These are phyloP conservation scores for Acacia melanoxylon DNA, from an alignment of 306 rosid genomes.

Conservation along the genomic window DNA sequence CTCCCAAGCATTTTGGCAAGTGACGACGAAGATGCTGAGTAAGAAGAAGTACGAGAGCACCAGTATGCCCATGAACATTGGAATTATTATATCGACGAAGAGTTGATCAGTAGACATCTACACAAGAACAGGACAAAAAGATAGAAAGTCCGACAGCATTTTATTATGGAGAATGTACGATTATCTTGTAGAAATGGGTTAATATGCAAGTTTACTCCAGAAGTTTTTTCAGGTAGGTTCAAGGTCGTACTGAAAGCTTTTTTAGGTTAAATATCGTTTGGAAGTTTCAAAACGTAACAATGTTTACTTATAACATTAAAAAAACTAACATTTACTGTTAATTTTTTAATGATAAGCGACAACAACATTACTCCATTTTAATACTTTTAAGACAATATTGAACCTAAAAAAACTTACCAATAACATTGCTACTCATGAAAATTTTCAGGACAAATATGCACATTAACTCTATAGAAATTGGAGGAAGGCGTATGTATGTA, in stretches of 20 bases:
- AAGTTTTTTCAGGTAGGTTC: no score
- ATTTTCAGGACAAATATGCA: no score
- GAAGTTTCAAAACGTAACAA: no score
- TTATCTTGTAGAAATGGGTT: not conserved
- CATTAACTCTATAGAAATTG: not conserved
- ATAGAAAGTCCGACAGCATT: not conserved
- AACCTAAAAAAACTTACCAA: no score
- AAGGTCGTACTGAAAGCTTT: no score
- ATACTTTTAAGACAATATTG: no score
- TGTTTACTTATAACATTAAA: no score
- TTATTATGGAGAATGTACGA: not conserved
- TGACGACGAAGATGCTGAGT: not conserved
- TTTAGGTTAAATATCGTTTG: no score
- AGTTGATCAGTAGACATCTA: not conserved
- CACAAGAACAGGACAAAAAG: not conserved
- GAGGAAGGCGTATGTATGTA: not conserved
- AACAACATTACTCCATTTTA: no score
- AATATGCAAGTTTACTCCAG: accelerated
- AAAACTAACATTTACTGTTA: no score
- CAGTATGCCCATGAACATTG: not conserved
- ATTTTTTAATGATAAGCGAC: no score
- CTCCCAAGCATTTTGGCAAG: not conserved
- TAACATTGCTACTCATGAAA: no score
- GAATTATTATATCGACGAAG: not conserved
- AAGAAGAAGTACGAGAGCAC: not conserved